Base-by-base conservation (phyloP, 2,329 filamentous ascomycete genomes). In the Spiromastix sp. region DNA sequence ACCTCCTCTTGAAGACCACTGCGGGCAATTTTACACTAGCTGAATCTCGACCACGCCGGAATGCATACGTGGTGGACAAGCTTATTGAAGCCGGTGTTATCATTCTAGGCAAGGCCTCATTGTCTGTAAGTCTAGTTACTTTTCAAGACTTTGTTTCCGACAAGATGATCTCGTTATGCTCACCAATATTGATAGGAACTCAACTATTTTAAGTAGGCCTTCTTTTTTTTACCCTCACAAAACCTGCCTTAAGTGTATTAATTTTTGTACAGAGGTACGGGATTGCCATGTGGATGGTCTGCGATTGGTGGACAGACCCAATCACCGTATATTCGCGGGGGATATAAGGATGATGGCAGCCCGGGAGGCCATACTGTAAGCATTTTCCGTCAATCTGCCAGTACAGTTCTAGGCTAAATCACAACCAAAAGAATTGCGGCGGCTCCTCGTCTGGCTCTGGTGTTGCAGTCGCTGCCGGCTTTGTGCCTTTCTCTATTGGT, bases 381-480 rank as follows among this genome's bases (percentile, higher is more conserved):
- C n/a, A n/a, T n/a, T n/a, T n/a, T n/a, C n/a, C n/a, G n/a, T n/a
- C n/a, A n/a, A n/a, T n/a, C n/a, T n/a, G n/a, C n/a, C n/a, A n/a
- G n/a, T n/a, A n/a, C n/a, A n/a, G n/a, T n/a, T n/a, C n/a, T n/a
- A n/a, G n/a, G n/a, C n/a, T n/a, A n/a, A n/a, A n/a, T n/a, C n/a
- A n/a, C n/a, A n/a, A n/a, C n/a, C n/a, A n/a, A n/a, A n/a, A 44
- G 45, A 45, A 46, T 18, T 43, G 52, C 2, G 49, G 49, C 5
- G 56, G 56, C 10, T 57, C 56, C 19, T 57, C 55, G 11, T 46
- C 52, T 11, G 56, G 56, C 11, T 55, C 52, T 8, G 55, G 50
- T 5, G 50, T 56, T 11, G 48, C 45, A 12, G 46, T 59, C 9
- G 47, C 50, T 10, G 52, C 54, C 18, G 54, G 54, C 13, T 56